A percentile compares a stretch with the other conserved stretches of the same genome.
These are phyloP conservation scores for Brassica napus DNA, from an alignment of 345 rosid genomes.

Conservation along the genomic window Da-Ae NC_063445.1:8321501-8322000, in stretches of 20 bases:
- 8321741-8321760: neutral
- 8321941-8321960: no score
- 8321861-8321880: conserved; percentile 1
- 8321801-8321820: neutral
- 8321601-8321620: no score
- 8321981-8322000: no score
- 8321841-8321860: neutral
- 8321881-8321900: conserved; percentile 9
- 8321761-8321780: neutral
- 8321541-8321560: no score
- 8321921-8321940: no score
- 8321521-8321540: no score
- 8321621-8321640: neutral
- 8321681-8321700: neutral
- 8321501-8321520: no score
- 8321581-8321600: neutral
- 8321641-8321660: neutral
- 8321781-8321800: neutral
- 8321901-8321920: neutral
- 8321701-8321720: neutral
- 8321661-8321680: no score
- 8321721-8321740: neutral
- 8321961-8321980: no score
- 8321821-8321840: neutral
- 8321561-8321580: no score